Percentiles rank a stretch among this genome's conserved stretches.
These are phyloP conservation scores for Talaromyces borbonicus DNA, from an alignment of 495 filamentous ascomycete genomes.

Conservation along the genomic window DNA sequence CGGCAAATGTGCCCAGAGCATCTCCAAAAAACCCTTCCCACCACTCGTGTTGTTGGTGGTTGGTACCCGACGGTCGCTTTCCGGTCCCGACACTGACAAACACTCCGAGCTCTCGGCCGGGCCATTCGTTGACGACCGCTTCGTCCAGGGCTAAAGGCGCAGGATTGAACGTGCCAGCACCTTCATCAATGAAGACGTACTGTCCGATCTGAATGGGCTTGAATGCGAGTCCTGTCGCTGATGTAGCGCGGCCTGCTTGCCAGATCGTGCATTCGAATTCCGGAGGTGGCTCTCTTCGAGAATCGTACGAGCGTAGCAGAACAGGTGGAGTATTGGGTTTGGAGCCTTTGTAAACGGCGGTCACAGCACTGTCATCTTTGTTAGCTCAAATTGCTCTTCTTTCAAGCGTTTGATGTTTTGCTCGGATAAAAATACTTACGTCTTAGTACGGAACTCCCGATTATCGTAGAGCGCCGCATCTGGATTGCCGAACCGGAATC, in stretches of 20 bases:
- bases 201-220: conserved; percentile 93
- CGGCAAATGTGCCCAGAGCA: conserved; percentile 68
- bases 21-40: conserved; percentile 84
- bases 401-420: not conserved
- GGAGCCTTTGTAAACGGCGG: conserved; percentile 81
- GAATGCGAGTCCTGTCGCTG: conserved; percentile 83
- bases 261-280: conserved; percentile 89
- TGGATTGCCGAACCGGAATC: conserved; percentile 45
- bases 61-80: conserved; percentile 66
- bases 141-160: conserved; percentile 79
- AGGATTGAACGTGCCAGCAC: conserved; percentile 85
- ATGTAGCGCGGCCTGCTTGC: conserved; percentile 94
- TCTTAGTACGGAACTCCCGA: conserved; percentile 81
- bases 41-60: conserved; percentile 62
- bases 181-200: conserved; percentile 88
- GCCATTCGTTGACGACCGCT: conserved; percentile 87
- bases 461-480: conserved; percentile 67
- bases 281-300: conserved; percentile 76
- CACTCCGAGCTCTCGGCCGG: conserved; percentile 77
- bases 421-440: conserved; percentile 47
- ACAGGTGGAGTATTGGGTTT: conserved; percentile 52
- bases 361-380: conserved; percentile 56
- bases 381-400: conserved; percentile 5
- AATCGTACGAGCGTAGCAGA: conserved; percentile 86
- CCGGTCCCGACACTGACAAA: conserved; percentile 91